Evolutionary conservation across 805 yeast genomes (phyloP).

Genomic region (Tetrapisispora phaffii): DNA sequence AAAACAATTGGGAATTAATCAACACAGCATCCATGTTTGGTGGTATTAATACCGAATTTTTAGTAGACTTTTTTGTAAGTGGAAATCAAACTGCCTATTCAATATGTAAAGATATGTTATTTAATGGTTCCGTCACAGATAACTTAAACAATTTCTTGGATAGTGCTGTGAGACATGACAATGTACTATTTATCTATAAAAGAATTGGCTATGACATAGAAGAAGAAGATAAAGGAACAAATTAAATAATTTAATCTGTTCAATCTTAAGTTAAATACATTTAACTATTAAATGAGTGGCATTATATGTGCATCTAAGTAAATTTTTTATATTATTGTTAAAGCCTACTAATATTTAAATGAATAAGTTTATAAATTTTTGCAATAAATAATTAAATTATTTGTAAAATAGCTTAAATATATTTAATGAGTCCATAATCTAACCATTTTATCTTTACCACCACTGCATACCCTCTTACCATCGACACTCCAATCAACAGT

Average conservation of each 20-base stretch:
- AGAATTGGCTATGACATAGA: not conserved
- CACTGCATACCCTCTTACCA: slow-evolving; percentile 90
- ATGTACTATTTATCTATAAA: slow-evolving; percentile 2
- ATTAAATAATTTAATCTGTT: not conserved
- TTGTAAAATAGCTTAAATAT: not conserved
- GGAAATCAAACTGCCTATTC: not conserved
- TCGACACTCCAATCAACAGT: slow-evolving; percentile 98
- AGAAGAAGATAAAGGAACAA: not conserved
- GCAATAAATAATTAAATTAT: not conserved
- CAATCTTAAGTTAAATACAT: not conserved
- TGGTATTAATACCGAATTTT: slow-evolving; percentile 1
- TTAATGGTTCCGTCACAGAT: not conserved
- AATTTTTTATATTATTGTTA: not conserved
- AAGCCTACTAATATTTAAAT: not conserved
- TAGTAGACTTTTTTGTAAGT: not conserved
- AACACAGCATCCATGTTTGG: slow-evolving; percentile 32
- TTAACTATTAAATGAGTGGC: not conserved
- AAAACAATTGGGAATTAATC: slow-evolving; percentile 36
- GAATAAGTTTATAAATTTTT: not conserved
- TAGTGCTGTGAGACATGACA: not conserved
- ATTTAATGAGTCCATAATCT: slow-evolving; percentile 77
- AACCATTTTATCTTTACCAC: slow-evolving; percentile 92
- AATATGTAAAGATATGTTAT: not conserved
- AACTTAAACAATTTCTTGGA: not conserved
- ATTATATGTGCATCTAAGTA: not conserved